A percentile compares a stretch with the other conserved stretches of the same genome.
These are phyloP conservation scores for Sporothrix mexicana DNA, from an alignment of 2,329 filamentous ascomycete genomes.

Conservation along the genomic window DNA sequence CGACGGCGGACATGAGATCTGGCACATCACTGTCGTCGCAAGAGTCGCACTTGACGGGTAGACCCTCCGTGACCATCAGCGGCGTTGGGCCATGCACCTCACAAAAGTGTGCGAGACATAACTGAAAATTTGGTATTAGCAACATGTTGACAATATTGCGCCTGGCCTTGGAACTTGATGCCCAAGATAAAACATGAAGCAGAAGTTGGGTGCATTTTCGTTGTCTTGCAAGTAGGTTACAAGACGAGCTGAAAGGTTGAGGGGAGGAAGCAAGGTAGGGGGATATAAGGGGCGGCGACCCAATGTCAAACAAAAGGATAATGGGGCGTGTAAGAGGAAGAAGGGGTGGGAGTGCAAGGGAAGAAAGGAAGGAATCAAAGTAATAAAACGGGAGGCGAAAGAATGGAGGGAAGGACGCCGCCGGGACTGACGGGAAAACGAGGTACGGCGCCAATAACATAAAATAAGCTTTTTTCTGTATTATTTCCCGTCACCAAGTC, in stretches of 20 bases:
- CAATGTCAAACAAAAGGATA: slow-evolving; percentile 7
- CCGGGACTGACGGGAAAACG: slow-evolving; percentile 19
- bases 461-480: slow-evolving; percentile 16
- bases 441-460: slow-evolving; percentile 14
- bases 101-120: slow-evolving; percentile 74
- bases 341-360: background rate
- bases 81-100: slow-evolving; percentile 72
- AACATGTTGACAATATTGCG: slow-evolving; percentile 39
- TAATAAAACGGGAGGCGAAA: slow-evolving; percentile 26
- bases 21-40: slow-evolving; percentile 58
- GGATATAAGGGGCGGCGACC: slow-evolving; percentile 6
- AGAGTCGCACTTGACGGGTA: slow-evolving; percentile 64
- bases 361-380: background rate
- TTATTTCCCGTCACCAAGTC: slow-evolving; percentile 13
- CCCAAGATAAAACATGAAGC: background rate
- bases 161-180: slow-evolving; percentile 6
- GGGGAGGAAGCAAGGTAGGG: background rate
- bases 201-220: background rate
- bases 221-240: background rate
- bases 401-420: slow-evolving; percentile 21
- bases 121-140: slow-evolving; percentile 58
- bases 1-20: slow-evolving; percentile 45
- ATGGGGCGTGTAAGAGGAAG: background rate
- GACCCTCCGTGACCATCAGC: slow-evolving; percentile 71
- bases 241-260: background rate